phyloP scores from a whole-genome alignment of 306 rosid genomes.

The Parietaria judaica region DNA sequence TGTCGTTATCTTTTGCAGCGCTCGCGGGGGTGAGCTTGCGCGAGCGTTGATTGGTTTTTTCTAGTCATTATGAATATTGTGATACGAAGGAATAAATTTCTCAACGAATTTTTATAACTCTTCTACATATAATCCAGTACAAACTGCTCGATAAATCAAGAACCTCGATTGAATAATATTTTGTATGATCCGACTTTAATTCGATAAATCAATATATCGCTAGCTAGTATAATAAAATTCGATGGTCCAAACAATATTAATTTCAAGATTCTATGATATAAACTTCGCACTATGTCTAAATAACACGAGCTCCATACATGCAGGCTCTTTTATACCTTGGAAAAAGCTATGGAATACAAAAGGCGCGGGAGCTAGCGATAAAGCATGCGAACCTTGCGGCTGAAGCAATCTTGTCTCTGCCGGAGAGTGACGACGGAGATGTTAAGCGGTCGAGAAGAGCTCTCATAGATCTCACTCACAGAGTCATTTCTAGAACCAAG shows the following conservation, averaged over 20 bases:
- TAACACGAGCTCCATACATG: conserved; percentile 1
- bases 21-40: too few species aligned
- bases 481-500: conserved; percentile 76
- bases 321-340: conserved; percentile 89
- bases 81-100: too few species aligned
- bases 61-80: conserved; percentile 3
- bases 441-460: conserved; percentile 80
- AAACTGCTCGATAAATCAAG: too few species aligned
- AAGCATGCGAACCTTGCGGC: conserved; percentile 85
- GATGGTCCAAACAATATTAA: too few species aligned
- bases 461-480: conserved; percentile 69
- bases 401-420: conserved; percentile 78
- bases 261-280: too few species aligned
- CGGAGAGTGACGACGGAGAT: conserved; percentile 51
- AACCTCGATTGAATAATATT: too few species aligned
- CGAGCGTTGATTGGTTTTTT: not conserved
- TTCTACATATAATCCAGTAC: not conserved
- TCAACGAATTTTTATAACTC: not conserved
- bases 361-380: conserved; percentile 69
- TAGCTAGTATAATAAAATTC: too few species aligned
- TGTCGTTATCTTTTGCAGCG: not conserved
- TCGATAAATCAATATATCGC: too few species aligned
- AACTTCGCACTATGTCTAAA: too few species aligned
- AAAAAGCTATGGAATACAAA: conserved; percentile 75
- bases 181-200: too few species aligned